Conservation (phyloP, 306 rosid species). For the Crotalaria pallida region DNA sequence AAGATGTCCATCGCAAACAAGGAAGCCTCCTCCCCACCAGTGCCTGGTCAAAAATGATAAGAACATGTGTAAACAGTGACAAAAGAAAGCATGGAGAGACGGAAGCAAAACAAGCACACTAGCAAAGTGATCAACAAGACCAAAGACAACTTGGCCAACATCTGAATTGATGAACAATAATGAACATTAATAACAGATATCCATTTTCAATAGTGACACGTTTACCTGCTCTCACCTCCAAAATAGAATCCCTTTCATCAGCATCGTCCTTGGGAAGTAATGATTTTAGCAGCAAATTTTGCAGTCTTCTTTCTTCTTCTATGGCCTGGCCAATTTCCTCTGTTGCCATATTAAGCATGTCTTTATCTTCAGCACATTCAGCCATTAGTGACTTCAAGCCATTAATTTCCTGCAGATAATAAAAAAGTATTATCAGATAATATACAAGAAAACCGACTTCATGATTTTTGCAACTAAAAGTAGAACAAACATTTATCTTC, state of each 20-base stretch:
- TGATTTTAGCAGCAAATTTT: conserved; percentile 53
- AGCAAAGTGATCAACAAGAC: conserved; percentile 11
- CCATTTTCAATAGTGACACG: conserved; percentile 14
- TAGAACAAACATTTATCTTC: background rate
- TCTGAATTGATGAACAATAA: background rate
- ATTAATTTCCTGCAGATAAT: conserved; percentile 56
- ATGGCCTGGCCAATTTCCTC: conserved; percentile 58
- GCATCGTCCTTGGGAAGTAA: conserved; percentile 94
- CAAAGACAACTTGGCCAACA: background rate
- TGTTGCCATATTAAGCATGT: conserved; percentile 75
- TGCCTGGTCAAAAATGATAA: conserved; percentile 41
- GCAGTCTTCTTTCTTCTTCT: conserved; percentile 57
- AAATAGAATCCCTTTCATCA: conserved; percentile 86
- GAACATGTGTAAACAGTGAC: background rate
- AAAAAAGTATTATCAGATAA: conserved; percentile 2
- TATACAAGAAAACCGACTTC: background rate
- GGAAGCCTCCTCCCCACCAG: conserved; percentile 96
- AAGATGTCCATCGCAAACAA: conserved; percentile 89
- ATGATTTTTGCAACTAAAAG: background rate
- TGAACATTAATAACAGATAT: background rate
- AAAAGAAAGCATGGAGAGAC: background rate
- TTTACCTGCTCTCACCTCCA: conserved; percentile 96
- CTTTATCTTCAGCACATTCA: conserved; percentile 74
- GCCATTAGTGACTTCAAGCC: conserved; percentile 57
- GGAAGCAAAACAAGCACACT: background rate